A percentile compares a stretch with the other conserved stretches of the same genome.
phyloP scores from a whole-genome alignment of 306 rosid species.

The Glycine tomentella region DNA sequence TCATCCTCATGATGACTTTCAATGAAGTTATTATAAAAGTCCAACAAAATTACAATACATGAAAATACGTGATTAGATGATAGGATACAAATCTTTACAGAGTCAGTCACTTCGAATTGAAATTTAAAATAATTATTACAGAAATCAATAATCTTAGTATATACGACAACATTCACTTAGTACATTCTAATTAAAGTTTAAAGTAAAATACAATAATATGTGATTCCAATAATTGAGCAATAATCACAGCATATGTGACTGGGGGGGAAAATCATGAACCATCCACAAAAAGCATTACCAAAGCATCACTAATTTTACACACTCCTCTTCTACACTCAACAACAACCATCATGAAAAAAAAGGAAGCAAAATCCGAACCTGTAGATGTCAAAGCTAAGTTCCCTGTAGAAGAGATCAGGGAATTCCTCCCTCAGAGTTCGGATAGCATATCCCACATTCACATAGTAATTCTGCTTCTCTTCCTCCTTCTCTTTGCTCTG shows the following conservation, averaged over 20 bases:
- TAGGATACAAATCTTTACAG: neutral
- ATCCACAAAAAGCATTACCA: neutral
- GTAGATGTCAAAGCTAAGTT: slow-evolving; percentile 75
- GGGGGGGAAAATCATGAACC: neutral
- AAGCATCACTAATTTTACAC: neutral
- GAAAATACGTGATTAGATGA: neutral
- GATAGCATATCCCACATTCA: slow-evolving; percentile 85
- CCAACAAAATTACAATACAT: neutral
- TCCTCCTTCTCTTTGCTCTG: slow-evolving; percentile 77
- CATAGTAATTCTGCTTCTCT: slow-evolving; percentile 76
- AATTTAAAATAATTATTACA: neutral
- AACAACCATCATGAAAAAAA: neutral
- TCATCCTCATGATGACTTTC: neutral
- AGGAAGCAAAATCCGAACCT: slow-evolving; percentile 50
- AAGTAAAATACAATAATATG: neutral
- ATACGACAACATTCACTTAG: neutral
- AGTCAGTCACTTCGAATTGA: neutral
- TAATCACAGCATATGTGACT: neutral
- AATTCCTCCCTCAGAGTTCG: slow-evolving; percentile 83
- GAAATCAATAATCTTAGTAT: neutral
- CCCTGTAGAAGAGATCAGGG: slow-evolving; percentile 73
- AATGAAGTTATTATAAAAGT: neutral
- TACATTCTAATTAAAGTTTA: neutral
- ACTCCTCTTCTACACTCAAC: slow-evolving; percentile 1
- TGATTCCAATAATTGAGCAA: neutral